phyloP scores from a whole-genome alignment of 2,329 filamentous ascomycete species.

The Cercospora janseana region DNA sequence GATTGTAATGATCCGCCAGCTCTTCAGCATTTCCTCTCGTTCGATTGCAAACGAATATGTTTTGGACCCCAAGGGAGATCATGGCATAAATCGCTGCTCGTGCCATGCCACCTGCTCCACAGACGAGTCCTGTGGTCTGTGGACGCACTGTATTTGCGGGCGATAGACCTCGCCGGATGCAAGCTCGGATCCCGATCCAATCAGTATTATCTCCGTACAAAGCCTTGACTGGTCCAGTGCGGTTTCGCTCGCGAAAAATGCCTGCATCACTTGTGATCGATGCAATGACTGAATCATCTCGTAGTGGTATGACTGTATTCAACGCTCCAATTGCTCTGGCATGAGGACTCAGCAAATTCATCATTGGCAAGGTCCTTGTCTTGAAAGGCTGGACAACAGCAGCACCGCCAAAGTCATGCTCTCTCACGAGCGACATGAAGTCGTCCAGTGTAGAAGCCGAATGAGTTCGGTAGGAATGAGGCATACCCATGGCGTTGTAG shows the following conservation, averaged over 20 bases:
- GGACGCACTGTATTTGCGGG: constrained; percentile 62
- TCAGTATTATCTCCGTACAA: constrained; percentile 79
- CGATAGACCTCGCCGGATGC: constrained; percentile 68
- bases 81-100: constrained; percentile 75
- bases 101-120: constrained; percentile 71
- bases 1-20: constrained; percentile 68
- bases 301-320: constrained; percentile 72
- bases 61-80: constrained; percentile 72
- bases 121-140: constrained; percentile 53
- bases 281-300: constrained; percentile 50
- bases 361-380: constrained; percentile 64
- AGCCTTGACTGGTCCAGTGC: constrained; percentile 64
- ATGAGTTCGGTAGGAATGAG: constrained; percentile 64
- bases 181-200: constrained; percentile 75
- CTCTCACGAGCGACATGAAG: constrained; percentile 56
- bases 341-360: constrained; percentile 67
- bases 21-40: constrained; percentile 65
- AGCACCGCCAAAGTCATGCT: constrained; percentile 68
- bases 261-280: constrained; percentile 48
- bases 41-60: constrained; percentile 72
- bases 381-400: constrained; percentile 73
- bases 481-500: constrained; percentile 64
- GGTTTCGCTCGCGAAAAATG: constrained; percentile 58
- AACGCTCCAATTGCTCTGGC: constrained; percentile 73
- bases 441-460: constrained; percentile 62